Conservation (phyloP, 371 early-diverging fungal genomes). For the Rhizomucor miehei region DNA sequence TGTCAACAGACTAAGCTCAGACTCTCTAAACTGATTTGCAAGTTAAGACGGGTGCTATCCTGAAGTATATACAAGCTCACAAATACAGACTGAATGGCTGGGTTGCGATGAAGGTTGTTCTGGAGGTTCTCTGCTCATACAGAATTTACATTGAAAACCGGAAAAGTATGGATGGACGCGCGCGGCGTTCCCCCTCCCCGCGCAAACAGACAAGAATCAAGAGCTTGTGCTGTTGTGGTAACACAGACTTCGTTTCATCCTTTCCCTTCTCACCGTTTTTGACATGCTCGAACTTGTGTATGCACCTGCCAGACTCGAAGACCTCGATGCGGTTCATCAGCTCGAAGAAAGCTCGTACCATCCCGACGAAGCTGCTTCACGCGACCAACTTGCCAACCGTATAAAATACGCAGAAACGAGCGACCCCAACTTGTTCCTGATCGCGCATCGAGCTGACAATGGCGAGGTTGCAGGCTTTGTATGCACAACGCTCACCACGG, state of each 20-base stretch:
- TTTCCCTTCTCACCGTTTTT: too few relatives aligned
- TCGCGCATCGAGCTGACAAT: conserved; percentile 27
- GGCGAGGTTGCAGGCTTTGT: conserved; percentile 56
- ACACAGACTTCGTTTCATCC: too few relatives aligned
- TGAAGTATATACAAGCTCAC: too few relatives aligned
- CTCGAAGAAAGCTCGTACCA: conserved; percentile 53
- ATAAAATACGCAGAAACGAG: conserved; percentile 36
- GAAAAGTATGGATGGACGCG: too few relatives aligned
- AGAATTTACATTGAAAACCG: too few relatives aligned
- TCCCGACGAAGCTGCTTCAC: conserved; percentile 63
- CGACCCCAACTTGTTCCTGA: conserved; percentile 56
- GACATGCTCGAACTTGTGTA: not conserved
- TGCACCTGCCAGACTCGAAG: conserved; percentile 20
- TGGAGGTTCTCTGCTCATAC: too few relatives aligned
- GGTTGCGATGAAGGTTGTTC: too few relatives aligned
- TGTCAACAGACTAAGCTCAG: conserved; percentile 28
- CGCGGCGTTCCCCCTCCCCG: too few relatives aligned
- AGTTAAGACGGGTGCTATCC: too few relatives aligned
- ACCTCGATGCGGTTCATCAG: conserved; percentile 28
- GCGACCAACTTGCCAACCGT: conserved; percentile 52
- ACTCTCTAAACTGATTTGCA: conserved; percentile 21
- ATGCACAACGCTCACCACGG: conserved; percentile 48
- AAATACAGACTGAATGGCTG: too few relatives aligned
- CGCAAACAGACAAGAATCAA: too few relatives aligned
- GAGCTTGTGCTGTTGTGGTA: too few relatives aligned